These are phyloP conservation scores for Tetradesmus obliquus DNA, from an alignment of 139 green algal genomes.

Conservation along the genomic window DNA sequence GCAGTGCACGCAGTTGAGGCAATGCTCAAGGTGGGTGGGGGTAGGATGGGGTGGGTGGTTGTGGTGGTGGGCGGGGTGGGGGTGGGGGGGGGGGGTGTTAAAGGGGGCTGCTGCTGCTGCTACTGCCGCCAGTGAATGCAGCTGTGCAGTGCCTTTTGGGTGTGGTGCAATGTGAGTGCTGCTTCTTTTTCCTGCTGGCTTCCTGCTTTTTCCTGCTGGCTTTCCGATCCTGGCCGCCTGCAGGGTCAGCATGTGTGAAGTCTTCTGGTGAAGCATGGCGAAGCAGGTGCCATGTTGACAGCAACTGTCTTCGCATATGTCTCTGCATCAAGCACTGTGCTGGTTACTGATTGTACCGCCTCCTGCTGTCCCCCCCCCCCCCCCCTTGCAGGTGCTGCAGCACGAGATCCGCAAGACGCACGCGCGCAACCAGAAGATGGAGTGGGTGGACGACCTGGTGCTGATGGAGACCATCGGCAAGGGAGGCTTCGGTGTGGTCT, in stretches of 20 bases:
- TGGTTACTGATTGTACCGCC: neutral
- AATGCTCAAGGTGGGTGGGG: neutral
- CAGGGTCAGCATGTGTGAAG: no score
- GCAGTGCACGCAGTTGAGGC: neutral
- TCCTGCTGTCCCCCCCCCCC: neutral
- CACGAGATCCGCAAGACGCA: conserved; percentile 73
- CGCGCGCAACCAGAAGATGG: conserved; percentile 58
- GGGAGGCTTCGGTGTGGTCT: conserved; percentile 74
- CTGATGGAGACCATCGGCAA: conserved; percentile 70
- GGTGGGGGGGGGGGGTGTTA: no score
- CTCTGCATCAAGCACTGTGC: no score
- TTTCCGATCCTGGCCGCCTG: no score
- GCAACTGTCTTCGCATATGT: neutral
- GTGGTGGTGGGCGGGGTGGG: no score
- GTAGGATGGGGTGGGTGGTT: no score
- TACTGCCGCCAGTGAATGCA: neutral
- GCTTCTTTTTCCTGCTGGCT: neutral
- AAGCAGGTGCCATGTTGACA: no score
- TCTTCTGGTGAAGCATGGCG: no score
- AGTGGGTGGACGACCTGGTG: conserved; percentile 69
- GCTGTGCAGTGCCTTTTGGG: no score
- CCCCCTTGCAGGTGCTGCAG: conserved; percentile 61
- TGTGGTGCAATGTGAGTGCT: no score
- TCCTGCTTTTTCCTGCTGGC: neutral
- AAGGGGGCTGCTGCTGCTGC: conserved; percentile 2